Base-by-base conservation (phyloP, 2,329 filamentous ascomycete genomes). In the Davidsoniella eucalypti region DNA sequence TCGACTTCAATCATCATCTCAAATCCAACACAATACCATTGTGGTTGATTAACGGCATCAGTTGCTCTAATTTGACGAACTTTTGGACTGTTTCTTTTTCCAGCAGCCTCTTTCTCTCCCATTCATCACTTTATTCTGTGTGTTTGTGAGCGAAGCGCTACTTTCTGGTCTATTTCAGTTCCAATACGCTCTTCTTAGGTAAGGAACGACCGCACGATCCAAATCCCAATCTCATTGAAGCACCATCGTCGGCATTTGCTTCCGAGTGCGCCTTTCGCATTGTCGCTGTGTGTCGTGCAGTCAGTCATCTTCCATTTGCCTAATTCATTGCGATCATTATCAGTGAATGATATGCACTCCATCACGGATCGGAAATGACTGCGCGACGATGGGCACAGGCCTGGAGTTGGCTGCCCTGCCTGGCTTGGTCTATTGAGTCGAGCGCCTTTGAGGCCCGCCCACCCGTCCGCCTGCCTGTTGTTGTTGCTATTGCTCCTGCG, bases 161-260 rank as follows among this genome's bases (percentile, higher is more conserved):
- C 25, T 49, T 43, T 52, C 51, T 52, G 51, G 51, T 52, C n/a
- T 42, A 44, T 52, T 49, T 52, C 51, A 49, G 51, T 45, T 52
- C 37, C 26, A 44, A 52, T 44, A 49, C 47, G 51, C 51, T 46
- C 38, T 38, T 47, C 40, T 37, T 37, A 44, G 37, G 51, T 52
- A 38, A 49, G 51, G 40, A 21, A 25, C 17, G 16, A 18, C 21
- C 2, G 26, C 26, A 33, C 26, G 10, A 33, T 33, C 26, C 10
- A 8, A 33, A 33, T 33, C 10, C 26, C 7, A 33, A 33, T 9
- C 10, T 12, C 26, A 33, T 33, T 12, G 26, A 33, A 9, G 5
- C 8, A 33, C 10, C 10, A 9, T 9, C 2, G 10, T 33, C 6
- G 7, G 26, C 26, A 33, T 12, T 33, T 33, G 26, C 26, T 33